These are phyloP conservation scores for Colletotrichum musae DNA, from an alignment of 2,329 filamentous ascomycete species.

Conservation along the genomic window DNA sequence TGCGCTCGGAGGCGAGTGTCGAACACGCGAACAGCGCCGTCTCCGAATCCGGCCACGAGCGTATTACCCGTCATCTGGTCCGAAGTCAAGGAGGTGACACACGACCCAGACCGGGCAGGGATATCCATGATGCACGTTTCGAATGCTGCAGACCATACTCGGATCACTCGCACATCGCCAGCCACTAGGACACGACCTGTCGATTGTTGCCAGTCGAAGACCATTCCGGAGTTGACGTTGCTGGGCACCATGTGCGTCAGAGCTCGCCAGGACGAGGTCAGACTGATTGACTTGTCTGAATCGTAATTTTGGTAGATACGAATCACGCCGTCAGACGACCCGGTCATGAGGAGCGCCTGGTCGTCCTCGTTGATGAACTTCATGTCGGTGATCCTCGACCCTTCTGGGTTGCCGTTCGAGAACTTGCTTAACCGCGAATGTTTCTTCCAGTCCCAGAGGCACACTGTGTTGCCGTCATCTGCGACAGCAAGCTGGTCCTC, in stretches of 20 bases:
- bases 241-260: slow-evolving; percentile 94
- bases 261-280: slow-evolving; percentile 92
- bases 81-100: slow-evolving; percentile 94
- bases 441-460: slow-evolving; percentile 93
- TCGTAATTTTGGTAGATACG: slow-evolving; percentile 96
- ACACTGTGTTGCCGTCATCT: slow-evolving; percentile 91
- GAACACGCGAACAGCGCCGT: slow-evolving; percentile 94
- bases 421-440: slow-evolving; percentile 84
- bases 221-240: slow-evolving; percentile 94
- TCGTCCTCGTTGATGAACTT: slow-evolving; percentile 99
- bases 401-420: slow-evolving; percentile 92
- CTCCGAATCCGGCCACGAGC: slow-evolving; percentile 96
- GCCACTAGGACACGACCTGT: slow-evolving; percentile 95
- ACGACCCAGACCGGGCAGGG: slow-evolving; percentile 92
- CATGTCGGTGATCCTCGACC: slow-evolving; percentile 93
- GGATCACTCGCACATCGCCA: slow-evolving; percentile 94
- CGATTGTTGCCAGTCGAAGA: slow-evolving; percentile 99
- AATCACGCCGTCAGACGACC: slow-evolving; percentile 94
- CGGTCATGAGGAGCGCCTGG: slow-evolving; percentile 93
- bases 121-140: slow-evolving; percentile 96
- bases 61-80: slow-evolving; percentile 98
- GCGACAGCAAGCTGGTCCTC: slow-evolving; percentile 95
- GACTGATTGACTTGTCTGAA: slow-evolving; percentile 79
- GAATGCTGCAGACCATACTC: slow-evolving; percentile 94
- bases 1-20: slow-evolving; percentile 88